phyloP scores from a whole-genome alignment of 257 asterid genomes.

The Nicotiana paniculata region DNA sequence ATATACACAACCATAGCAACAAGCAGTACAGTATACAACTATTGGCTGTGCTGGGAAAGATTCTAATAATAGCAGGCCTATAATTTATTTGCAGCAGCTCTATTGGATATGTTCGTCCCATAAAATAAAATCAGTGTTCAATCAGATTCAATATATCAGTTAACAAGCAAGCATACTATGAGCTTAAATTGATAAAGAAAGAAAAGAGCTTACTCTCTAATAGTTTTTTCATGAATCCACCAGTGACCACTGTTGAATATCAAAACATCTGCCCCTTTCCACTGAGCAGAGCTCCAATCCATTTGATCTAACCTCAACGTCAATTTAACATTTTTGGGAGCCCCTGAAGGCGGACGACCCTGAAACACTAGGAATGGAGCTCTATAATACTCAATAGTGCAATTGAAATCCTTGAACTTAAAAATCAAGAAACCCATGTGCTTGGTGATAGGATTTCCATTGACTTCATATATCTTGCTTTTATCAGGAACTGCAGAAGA shows the following conservation, averaged over 20 bases:
- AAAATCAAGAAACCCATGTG: constrained; percentile 66
- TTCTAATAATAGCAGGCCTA: background rate
- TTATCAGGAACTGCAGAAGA: constrained; percentile 55
- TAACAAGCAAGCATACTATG: background rate
- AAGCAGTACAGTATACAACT: background rate
- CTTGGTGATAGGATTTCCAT: constrained; percentile 77
- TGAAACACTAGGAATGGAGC: constrained; percentile 85
- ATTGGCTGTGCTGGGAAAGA: background rate
- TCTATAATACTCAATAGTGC: constrained; percentile 78
- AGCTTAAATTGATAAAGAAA: background rate
- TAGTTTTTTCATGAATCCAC: constrained; percentile 92
- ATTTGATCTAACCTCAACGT: constrained; percentile 62
- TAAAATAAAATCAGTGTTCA: background rate
- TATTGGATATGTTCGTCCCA: background rate
- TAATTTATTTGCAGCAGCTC: background rate
- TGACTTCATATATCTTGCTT: constrained; percentile 64
- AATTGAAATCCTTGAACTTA: constrained; percentile 57
- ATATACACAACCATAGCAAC: background rate
- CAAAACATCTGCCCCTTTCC: constrained; percentile 74
- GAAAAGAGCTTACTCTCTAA: constrained; percentile 40
- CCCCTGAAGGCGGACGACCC: constrained; percentile 59
- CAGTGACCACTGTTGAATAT: constrained; percentile 90
- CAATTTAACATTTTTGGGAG: constrained; percentile 45
- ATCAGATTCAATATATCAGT: no score
- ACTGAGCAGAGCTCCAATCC: constrained; percentile 76